Base-by-base conservation (phyloP, 2,329 filamentous ascomycete genomes). In the Pseudogymnoascus sp. region DNA sequence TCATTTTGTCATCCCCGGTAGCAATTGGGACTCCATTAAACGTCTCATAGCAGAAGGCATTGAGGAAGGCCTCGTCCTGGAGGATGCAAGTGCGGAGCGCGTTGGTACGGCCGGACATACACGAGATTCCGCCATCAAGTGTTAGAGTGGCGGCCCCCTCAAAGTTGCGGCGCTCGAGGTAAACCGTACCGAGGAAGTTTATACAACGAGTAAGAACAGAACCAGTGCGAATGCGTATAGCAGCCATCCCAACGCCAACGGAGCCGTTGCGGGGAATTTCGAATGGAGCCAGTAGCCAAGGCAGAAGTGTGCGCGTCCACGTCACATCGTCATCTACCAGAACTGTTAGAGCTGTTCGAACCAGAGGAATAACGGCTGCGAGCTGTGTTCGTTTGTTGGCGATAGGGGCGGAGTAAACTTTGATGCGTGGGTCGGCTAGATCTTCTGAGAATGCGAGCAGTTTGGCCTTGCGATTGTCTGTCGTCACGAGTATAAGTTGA, bases 1-100 rank as follows among this genome's bases (percentile, higher is more conserved):
- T 90, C 77, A 97, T 97, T 77, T 97, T 97, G 80, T 97, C 93
- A 74, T 97, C 93, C 74, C 97, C 93, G 25, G 93, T 92, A 71
- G 97, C 97, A 64, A 97, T 82, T 70, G 92, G 92, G 76, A 88
- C 96, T 69, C 88, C 86, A 57, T 88, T 83, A 90, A 90, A 96
- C 68, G 88, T 88, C 77, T 97, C 93, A 61, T 92, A 91, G 67
- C 90, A 92, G 78, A 97, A 97, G 50, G 87, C 90, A 66, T 92
- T 84, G 41, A 92, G 86, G 74, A 97, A 97, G 59, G 88, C 86
- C 63, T 88, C 85, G 72, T 92, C 90, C 69, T 90, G 86, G 25
- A 97, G 79, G 65, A 97, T 97, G 71, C 89, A 85, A 8, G 90
- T 91, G 57, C 91, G 88, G 76, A 97, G 97, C 47, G 92, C 92